Evolutionary conservation across 1,139 yeast genomes (phyloP), one percentile per base, ranked within the genome.

Genomic region (Taiozyma sp.): DNA sequence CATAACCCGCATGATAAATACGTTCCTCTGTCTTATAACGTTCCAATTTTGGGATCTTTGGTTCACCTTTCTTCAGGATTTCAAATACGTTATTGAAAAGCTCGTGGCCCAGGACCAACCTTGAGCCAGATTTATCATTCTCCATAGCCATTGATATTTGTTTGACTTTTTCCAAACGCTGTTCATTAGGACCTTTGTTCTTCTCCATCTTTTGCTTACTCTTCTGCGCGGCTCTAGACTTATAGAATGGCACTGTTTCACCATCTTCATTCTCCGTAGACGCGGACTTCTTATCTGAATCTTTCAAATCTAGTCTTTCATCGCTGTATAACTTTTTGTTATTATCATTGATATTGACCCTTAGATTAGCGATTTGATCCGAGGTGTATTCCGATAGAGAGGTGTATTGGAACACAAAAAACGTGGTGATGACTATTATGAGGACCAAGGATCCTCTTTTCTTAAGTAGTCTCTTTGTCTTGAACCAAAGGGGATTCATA

Each of bases 1-100:
- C 80, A 56, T 75, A 78, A 40, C 83, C 70, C 0, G 82, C 81
- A 57, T 76, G 79, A 57, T 75, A 76, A 28, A 77, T 76, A 50
- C 80, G 62, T 22, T 76, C 70, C 1, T 67, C 65, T 4, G 71
- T 62, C 27, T 62, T 63, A 58, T 78, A 79, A 19, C 64, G 67
- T 36, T 69, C 67, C 44, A 78, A 61, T 39, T 64, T 61, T 1
- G 63, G 60, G 4, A 72, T 62, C 13, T 60, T 54, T 3, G 82
- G 82, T 55, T 68, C 69, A 8, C 76, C 77, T 12, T 67, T 59
- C 49, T 70, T 64, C 49, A 78, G 60, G 4, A 68, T 65, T 8
- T 67, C 65, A 56, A 78, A 76, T 9, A 78, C 70, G 10, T 46
- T 39, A 19, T 55, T 52, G 45, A 60, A 61, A 27, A 60, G 49